Conservation (phyloP, 1,284 basidiomycete genomes). For the Apiotrichum siamense region DNA sequence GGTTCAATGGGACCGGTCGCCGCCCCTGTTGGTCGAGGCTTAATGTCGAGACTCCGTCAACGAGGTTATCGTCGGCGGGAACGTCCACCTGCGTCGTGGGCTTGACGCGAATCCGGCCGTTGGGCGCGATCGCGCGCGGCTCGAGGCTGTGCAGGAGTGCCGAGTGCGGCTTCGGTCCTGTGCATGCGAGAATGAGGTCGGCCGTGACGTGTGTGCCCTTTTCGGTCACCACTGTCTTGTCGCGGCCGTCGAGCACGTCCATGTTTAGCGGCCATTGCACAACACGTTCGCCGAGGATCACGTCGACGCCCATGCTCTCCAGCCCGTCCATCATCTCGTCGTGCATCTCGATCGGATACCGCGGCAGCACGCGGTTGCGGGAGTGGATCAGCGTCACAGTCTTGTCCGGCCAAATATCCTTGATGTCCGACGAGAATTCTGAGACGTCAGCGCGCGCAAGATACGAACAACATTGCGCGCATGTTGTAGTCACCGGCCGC, state of each 20-base stretch:
- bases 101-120: constrained; percentile 52
- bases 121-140: constrained; percentile 52
- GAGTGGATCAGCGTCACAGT: constrained; percentile 51
- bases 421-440: constrained; percentile 51
- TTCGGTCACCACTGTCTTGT: constrained; percentile 53
- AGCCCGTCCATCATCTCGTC: constrained; percentile 38
- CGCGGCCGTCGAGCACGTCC: constrained; percentile 28
- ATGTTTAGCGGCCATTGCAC: constrained; percentile 35
- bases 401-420: constrained; percentile 46
- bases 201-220: constrained; percentile 58
- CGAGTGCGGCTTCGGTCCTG: constrained; percentile 68
- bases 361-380: constrained; percentile 46
- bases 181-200: constrained; percentile 67
- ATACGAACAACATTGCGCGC: too few relatives aligned
- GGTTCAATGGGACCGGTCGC: constrained; percentile 16
- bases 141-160: constrained; percentile 54
- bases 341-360: constrained; percentile 49
- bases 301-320: constrained; percentile 43
- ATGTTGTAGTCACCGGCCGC: too few relatives aligned
- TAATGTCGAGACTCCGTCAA: too few relatives aligned
- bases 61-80: constrained; percentile 16
- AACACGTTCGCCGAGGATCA: constrained; percentile 48
- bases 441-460: not conserved
- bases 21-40: too few relatives aligned
- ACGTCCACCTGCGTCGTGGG: constrained; percentile 54